Evolutionary conservation across 768 basidiomycete genomes (phyloP), one percentile per base, ranked within the genome.

Genomic region (Sporobolomyces pararoseus): DNA sequence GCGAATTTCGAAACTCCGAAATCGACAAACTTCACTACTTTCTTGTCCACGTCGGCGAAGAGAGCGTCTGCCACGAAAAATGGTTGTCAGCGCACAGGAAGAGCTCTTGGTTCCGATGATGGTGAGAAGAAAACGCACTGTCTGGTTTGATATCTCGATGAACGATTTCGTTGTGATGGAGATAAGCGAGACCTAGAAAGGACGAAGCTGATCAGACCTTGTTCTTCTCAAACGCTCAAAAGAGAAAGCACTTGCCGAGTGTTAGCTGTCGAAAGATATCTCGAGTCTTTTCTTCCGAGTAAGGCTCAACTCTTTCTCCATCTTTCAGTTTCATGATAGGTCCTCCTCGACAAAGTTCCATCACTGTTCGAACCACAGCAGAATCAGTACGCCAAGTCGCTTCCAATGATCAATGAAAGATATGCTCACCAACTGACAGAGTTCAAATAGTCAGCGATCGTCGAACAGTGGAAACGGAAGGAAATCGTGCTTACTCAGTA

Each of bases 1-100:
- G 87, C 87, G 27, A 89, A 95, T 81, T 95, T 90, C 14, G 93
- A 92, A 52, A 96, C 91, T 59, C 96, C 96, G 80, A 99, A 98
- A 81, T 99, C 96, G 39, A 88, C 90, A 65, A 99, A 94, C 81
- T 99, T 99, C 80, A 98, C 93, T 19, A 47, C 42, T 66, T 85
- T 86, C 66, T 85, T 85, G 49, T 89, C 85, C 80, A 90, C 87
- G 47, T 84, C 84, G 3, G 88, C 87, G 39, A 98, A 84, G 39
- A 99, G 86, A 79, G 97, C 98, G 59, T 92, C 90, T 49, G 94
- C 17, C 29, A 14, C 21, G 2, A 35, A 35, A 29, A 35, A 3
- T 25, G 16, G 23, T 6, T 16, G 52, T n/a, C 25, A 55, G n/a
- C 57, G 6, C 23, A 19, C 27, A 19, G 0, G 7, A 29, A 39